These are phyloP conservation scores for Clavispora santaluciae DNA, from an alignment of 805 yeast genomes.

Conservation along the genomic window DNA sequence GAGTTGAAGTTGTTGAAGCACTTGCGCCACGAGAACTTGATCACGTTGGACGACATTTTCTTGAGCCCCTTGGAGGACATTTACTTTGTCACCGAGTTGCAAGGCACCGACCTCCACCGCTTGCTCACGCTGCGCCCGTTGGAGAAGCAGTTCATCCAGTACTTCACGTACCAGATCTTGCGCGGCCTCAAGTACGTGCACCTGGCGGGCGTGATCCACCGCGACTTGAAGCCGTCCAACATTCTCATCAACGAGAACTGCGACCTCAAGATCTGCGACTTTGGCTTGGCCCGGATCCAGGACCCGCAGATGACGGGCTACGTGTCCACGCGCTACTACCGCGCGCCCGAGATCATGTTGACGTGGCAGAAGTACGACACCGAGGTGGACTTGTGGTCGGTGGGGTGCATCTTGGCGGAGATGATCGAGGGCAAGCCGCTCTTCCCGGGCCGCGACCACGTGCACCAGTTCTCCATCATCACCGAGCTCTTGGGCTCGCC, in stretches of 20 bases:
- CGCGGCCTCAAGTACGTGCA: slow-evolving; percentile 88
- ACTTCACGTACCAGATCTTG: slow-evolving; percentile 89
- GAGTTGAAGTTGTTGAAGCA: slow-evolving; percentile 92
- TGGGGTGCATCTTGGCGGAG: slow-evolving; percentile 95
- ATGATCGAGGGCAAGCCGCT: slow-evolving; percentile 96
- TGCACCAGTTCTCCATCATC: slow-evolving; percentile 94
- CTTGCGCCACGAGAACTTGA: slow-evolving; percentile 89
- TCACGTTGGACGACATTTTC: slow-evolving; percentile 43
- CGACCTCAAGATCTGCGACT: slow-evolving; percentile 86
- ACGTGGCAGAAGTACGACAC: slow-evolving; percentile 98
- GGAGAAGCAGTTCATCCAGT: slow-evolving; percentile 94
- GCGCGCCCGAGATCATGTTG: slow-evolving; percentile 98
- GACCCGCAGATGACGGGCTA: slow-evolving; percentile 99
- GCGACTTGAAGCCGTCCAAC: slow-evolving; percentile 83
- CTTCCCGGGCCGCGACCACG: slow-evolving; percentile 98
- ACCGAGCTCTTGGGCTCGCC: slow-evolving; percentile 96
- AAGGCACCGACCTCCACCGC: slow-evolving; percentile 94
- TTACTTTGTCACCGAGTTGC: slow-evolving; percentile 91
- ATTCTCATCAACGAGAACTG: slow-evolving; percentile 85
- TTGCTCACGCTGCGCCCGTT: slow-evolving; percentile 87
- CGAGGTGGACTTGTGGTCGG: slow-evolving; percentile 97
- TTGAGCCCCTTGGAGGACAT: slow-evolving; percentile 89
- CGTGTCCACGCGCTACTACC: slow-evolving; percentile 90
- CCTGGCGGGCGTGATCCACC: slow-evolving; percentile 87
- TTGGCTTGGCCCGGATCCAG: slow-evolving; percentile 94